Evolutionary conservation across 208 protist genomes (phyloP), one percentile per base, ranked within the genome.

Genomic region (Trypanosoma lewisi): DNA sequence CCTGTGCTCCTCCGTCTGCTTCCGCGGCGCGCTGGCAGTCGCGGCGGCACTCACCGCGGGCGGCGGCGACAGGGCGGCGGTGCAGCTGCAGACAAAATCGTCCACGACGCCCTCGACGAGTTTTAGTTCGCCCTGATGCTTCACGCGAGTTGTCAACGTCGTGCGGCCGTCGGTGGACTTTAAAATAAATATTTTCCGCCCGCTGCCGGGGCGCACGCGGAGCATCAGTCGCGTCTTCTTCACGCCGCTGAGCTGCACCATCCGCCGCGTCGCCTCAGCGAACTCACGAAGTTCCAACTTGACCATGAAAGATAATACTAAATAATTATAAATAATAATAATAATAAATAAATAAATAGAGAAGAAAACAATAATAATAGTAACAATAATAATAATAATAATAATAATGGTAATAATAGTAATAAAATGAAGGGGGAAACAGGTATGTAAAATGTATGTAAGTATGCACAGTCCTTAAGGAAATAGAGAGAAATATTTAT

Each of bases 221-320:
- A 94, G 56, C 77, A 89, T 82, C 25, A 94, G 54, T 8, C 81
- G 77, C 11, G 82, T 87, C 52, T 77, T 78, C 59, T 81, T 83
- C 23, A 89, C 63, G 8, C 84, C 80, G 39, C 78, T 80, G 7
- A 63, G 74, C 54, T 80, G 70, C 49, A 84, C 77, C 77, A 90
- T 82, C 21, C 66, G 59, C n/a, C 66, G 62, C 4, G 80, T 65
- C 7, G 82, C 77, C 59, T 81, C 59, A 11, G 73, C 71, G 30
- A 93, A 93, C 36, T 90, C 80, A 14, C 73, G 62, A 1, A 89
- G 57, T 5, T 77, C 76, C 5, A 92, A 57, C 16, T 87, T 89
- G 70, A 90, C 65, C 65, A 70, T 70, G 5, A n/a, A n/a, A n/a
- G n/a, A n/a, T n/a, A n/a, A n/a, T n/a, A n/a, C n/a, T n/a, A n/a